A percentile compares a stretch with the other conserved stretches of the same genome.
phyloP scores from a whole-genome alignment of 225 moss, liverwort and hornwort genomes.

The Marchantia polymorpha region DNA sequence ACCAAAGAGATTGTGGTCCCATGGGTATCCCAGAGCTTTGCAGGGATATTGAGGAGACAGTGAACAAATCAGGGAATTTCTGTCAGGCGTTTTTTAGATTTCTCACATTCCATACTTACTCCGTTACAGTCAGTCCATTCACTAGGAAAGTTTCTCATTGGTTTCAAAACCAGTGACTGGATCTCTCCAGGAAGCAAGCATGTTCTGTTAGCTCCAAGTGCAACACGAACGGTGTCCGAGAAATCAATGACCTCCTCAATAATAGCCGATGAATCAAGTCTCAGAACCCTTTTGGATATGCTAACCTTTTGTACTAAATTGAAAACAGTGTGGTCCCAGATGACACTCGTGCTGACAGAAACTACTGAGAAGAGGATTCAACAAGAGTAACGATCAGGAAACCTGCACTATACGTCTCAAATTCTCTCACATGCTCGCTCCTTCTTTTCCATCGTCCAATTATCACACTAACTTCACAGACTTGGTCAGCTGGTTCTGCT shows the following conservation, averaged over 20 bases:
- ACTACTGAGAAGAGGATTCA: background rate
- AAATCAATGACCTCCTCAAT: background rate
- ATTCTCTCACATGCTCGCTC: background rate
- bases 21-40: background rate
- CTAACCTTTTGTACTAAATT: background rate
- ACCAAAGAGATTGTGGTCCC: background rate
- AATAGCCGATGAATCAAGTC: background rate
- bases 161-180: background rate
- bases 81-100: background rate
- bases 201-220: background rate
- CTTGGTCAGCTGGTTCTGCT: too few species aligned
- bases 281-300: background rate
- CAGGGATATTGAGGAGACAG: background rate
- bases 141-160: background rate
- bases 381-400: background rate
- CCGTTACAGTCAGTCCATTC: background rate
- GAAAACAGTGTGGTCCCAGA: background rate
- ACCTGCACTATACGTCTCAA: background rate
- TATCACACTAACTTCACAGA: background rate
- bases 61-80: background rate
- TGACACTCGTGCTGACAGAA: background rate
- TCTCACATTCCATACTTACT: background rate
- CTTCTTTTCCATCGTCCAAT: background rate
- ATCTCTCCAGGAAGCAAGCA: background rate
- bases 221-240: background rate